Percentiles rank a stretch among this genome's conserved stretches.
Evolutionary conservation across 1,139 yeast species (phyloP).

Genomic region (Yamadazyma blattariae): DNA sequence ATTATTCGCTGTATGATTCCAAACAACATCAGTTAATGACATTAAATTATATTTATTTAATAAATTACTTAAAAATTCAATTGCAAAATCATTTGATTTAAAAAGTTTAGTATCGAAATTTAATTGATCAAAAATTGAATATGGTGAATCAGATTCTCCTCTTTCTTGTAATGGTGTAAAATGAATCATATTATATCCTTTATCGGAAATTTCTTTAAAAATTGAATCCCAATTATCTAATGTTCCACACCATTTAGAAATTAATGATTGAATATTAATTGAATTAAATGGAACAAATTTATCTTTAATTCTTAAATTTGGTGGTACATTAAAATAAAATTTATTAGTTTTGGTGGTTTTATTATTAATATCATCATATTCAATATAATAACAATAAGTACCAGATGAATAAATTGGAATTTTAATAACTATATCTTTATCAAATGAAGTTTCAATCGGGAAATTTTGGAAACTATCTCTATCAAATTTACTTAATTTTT

Average conservation of each 20-base stretch:
- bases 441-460: conserved; percentile 49
- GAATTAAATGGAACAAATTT: conserved; percentile 69
- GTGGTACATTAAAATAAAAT: conserved; percentile 79
- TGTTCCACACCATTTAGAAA: conserved; percentile 90
- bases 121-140: conserved; percentile 85
- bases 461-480: conserved; percentile 52
- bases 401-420: conserved; percentile 74
- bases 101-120: conserved; percentile 69
- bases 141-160: conserved; percentile 90
- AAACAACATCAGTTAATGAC: conserved; percentile 86
- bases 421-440: conserved; percentile 58
- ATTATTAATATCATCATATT: conserved; percentile 38
- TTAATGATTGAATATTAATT: conserved; percentile 79
- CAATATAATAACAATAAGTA: conserved; percentile 65
- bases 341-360: conserved; percentile 43
- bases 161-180: conserved; percentile 90
- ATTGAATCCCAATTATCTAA: conserved; percentile 60
- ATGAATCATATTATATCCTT: conserved; percentile 94
- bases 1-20: conserved; percentile 92
- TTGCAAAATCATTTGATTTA: conserved; percentile 34
- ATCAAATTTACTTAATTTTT: conserved; percentile 42
- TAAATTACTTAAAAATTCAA: conserved; percentile 28
- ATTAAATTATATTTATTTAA: conserved; percentile 60
- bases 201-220: conserved; percentile 57
- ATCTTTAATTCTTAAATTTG: conserved; percentile 59